Conservation (phyloP, 1,139 yeast genomes). For the Blastobotrys raffinosifermentans region DNA sequence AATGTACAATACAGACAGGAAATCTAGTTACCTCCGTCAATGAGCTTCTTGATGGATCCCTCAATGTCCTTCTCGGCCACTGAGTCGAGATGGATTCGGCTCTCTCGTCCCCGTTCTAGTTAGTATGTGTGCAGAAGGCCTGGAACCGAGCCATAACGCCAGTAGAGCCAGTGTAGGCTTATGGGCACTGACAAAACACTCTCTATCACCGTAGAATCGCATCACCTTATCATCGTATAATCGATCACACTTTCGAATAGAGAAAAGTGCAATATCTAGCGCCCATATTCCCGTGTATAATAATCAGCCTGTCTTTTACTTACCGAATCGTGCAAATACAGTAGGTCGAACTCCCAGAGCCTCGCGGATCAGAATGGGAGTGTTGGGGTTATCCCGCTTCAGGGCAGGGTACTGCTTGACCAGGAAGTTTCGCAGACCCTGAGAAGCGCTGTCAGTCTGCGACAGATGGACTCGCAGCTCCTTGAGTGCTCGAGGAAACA, state of each 20-base stretch:
- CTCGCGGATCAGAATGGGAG: slow-evolving; percentile 74
- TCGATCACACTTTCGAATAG: background rate
- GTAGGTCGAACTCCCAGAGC: slow-evolving; percentile 67
- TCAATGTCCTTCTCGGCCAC: slow-evolving; percentile 20
- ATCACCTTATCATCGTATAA: no score
- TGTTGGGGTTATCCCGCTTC: slow-evolving; percentile 49
- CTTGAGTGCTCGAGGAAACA: slow-evolving; percentile 58
- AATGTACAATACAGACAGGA: no score
- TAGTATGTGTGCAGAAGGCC: slow-evolving; percentile 2
- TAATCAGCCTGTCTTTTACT: slow-evolving; percentile 14
- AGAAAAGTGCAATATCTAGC: background rate
- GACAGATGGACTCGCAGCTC: slow-evolving; percentile 77
- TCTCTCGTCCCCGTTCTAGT: slow-evolving; percentile 32
- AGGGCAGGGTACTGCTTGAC: slow-evolving; percentile 54
- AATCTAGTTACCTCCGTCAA: no score
- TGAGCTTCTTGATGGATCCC: slow-evolving; percentile 17
- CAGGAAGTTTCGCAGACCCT: slow-evolving; percentile 58
- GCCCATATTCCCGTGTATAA: background rate
- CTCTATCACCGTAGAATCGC: no score
- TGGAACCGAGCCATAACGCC: background rate
- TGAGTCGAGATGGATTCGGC: slow-evolving; percentile 29
- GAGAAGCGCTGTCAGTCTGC: slow-evolving; percentile 66
- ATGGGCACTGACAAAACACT: no score
- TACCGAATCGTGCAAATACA: slow-evolving; percentile 61
- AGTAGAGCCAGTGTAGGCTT: no score